phyloP scores from a whole-genome alignment of 352 stramenopile genomes.

The Plasmopara halstedii region DNA sequence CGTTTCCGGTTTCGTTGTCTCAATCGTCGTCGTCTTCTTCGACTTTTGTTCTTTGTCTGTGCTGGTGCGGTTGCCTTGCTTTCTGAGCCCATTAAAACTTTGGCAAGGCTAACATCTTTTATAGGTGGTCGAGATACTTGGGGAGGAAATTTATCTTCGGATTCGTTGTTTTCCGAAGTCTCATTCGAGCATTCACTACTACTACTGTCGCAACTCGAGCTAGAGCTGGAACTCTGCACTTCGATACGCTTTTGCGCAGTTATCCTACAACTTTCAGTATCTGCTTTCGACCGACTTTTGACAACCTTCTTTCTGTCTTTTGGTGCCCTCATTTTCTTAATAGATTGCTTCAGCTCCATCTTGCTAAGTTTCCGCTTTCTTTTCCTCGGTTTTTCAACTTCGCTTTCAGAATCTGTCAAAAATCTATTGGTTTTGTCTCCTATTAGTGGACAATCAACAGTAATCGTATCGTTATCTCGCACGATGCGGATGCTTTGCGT shows the following conservation, averaged over 20 bases:
- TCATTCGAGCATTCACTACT: slow-evolving; percentile 10
- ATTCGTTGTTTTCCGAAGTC: slow-evolving; percentile 9
- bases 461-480: slow-evolving; percentile 54
- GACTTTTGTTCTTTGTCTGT: slow-evolving; percentile 8
- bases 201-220: slow-evolving; percentile 4
- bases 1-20: slow-evolving; percentile 16
- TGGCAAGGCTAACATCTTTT: background rate
- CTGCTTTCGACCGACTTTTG: background rate
- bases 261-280: background rate
- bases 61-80: slow-evolving; percentile 7
- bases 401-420: slow-evolving; percentile 6
- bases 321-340: slow-evolving; percentile 7
- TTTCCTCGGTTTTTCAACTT: slow-evolving; percentile 1
- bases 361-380: slow-evolving; percentile 12
- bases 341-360: slow-evolving; percentile 7
- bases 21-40: slow-evolving; percentile 19
- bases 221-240: slow-evolving; percentile 11
- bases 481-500: slow-evolving; percentile 51
- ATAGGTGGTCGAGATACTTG: background rate
- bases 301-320: slow-evolving; percentile 2
- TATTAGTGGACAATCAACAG: slow-evolving; percentile 31
- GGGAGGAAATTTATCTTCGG: slow-evolving; percentile 1
- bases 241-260: background rate
- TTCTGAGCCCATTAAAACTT: slow-evolving; percentile 1
- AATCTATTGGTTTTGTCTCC: background rate